A percentile compares a stretch with the other conserved stretches of the same genome.
These are phyloP conservation scores for Aphanomyces euteiches DNA, from an alignment of 352 stramenopile species.

Conservation along the genomic window DNA sequence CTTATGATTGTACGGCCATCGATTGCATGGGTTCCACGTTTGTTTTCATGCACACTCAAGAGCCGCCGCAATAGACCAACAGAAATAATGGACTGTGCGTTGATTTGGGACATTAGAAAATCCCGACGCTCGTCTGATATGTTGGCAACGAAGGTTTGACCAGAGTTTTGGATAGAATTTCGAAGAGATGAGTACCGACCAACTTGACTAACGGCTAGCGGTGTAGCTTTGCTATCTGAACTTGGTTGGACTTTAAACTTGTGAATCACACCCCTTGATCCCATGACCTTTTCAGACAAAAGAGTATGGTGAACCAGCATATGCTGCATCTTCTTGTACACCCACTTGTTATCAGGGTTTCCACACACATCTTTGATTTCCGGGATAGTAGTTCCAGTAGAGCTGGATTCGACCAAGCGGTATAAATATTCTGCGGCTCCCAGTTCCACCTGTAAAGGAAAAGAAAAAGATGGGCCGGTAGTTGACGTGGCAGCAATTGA, in stretches of 20 bases:
- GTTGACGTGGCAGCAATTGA: not conserved
- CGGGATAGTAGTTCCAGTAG: conserved; percentile 62
- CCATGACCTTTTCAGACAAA: conserved; percentile 2
- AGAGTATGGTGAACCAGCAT: conserved; percentile 10
- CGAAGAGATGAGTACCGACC: conserved; percentile 54
- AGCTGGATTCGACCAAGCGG: not conserved
- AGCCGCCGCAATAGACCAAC: conserved; percentile 8
- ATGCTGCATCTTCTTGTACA: conserved; percentile 24
- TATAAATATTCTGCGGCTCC: conserved; percentile 14
- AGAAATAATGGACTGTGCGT: not conserved
- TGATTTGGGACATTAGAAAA: not conserved
- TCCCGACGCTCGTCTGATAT: not conserved
- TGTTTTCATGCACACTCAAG: not conserved
- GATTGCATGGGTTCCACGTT: not conserved
- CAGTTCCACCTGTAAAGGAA: not conserved
- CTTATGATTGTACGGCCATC: conserved; percentile 8
- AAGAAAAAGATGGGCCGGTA: not conserved
- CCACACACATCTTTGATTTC: conserved; percentile 73
- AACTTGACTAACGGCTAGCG: conserved; percentile 33
- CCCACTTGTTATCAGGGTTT: conserved; percentile 40
- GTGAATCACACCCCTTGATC: conserved; percentile 32
- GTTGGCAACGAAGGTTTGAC: conserved; percentile 6
- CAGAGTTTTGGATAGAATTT: not conserved
- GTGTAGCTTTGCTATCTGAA: not conserved
- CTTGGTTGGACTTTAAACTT: conserved; percentile 46